Evolutionary conservation across 192 early-diverging fungal genomes (phyloP), one percentile per base, ranked within the genome.

Genomic region (Linnemannia schmuckeri): DNA sequence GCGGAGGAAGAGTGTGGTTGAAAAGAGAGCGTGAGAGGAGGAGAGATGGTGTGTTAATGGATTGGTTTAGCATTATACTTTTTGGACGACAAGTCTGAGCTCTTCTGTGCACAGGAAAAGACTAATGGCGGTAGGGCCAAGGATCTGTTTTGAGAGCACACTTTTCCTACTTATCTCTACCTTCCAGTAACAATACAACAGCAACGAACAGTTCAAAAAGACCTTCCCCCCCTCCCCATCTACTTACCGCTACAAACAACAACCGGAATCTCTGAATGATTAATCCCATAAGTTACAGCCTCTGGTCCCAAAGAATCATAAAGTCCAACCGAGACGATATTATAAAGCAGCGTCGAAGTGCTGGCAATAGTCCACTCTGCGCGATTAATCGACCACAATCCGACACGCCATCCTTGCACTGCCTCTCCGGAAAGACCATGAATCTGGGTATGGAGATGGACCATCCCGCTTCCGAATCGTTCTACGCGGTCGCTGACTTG

Each of bases 241-340:
- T 18, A 72, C 71, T 47, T 55, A 78, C 77, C 77, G 55, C 77
- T 92, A 73, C 93, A 93, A 61, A 95, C 89, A 42, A 97, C 82
- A 35, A 94, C 80, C 42, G 91, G 88, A 52, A 95, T 87, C 33
- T 96, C 96, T 20, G 96, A 89, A 76, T 97, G 96, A 88, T 95
- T 96, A 38, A 97, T 81, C 49, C 97, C 95, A 80, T 94, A 97
- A 87, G 95, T 93, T 69, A 97, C 88, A 18, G 95, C 90, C 27
- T 96, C 94, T 1, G 93, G 91, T 74, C 96, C 97, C 30, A 98
- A 91, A 30, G 96, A 96, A 85, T 98, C 97, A 89, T 97, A 97
- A 61, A 98, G 89, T 7, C 96, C 92, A 13, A 97, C 96, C 9
- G 90, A 87, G 69, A 91, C 91, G 47, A 93, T 66, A 74, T 90